A percentile compares a stretch with the other conserved stretches of the same genome.
Conservation (phyloP, 495 filamentous ascomycete genomes). For the Annulohypoxylon maeteangense region DNA sequence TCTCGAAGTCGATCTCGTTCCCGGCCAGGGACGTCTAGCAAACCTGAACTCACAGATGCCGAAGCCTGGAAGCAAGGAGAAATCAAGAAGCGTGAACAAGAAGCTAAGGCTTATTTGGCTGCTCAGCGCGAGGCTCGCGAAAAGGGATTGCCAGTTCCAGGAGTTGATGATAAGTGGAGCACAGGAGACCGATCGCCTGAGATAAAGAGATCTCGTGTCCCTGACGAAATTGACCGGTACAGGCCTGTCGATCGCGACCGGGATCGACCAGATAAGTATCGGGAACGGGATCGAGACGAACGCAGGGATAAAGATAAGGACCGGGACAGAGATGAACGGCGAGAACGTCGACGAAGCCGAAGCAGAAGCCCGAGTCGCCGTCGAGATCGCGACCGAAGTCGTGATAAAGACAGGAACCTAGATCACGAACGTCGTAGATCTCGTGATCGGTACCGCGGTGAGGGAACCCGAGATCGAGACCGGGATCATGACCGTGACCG, state of each 20-base stretch:
- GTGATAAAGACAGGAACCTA: constrained; percentile 55
- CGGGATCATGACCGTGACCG: constrained; percentile 40
- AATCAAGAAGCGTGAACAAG: constrained; percentile 65
- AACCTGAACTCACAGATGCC: constrained; percentile 37
- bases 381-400: constrained; percentile 50
- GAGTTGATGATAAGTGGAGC: constrained; percentile 56
- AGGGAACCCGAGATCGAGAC: constrained; percentile 41
- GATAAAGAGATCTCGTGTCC: constrained; percentile 54
- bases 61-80: constrained; percentile 64
- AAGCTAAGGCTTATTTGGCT: constrained; percentile 67
- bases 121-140: constrained; percentile 62
- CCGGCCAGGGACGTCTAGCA: constrained; percentile 44
- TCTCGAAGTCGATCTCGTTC: constrained; percentile 52
- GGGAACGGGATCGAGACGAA: constrained; percentile 44
- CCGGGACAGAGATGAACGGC: constrained; percentile 53
- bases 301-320: constrained; percentile 50
- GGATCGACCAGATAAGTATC: constrained; percentile 32
- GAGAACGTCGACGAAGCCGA: constrained; percentile 50
- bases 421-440: constrained; percentile 54
- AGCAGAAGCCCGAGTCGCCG: constrained; percentile 52
- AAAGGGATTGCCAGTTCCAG: constrained; percentile 61
- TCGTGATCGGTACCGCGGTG: constrained; percentile 44
- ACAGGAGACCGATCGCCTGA: constrained; percentile 59
- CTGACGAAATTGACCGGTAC: constrained; percentile 58
- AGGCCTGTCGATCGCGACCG: constrained; percentile 51